A percentile compares a stretch with the other conserved stretches of the same genome.
phyloP scores from a whole-genome alignment of 805 yeast species.

The Yarrowia divulgata region DNA sequence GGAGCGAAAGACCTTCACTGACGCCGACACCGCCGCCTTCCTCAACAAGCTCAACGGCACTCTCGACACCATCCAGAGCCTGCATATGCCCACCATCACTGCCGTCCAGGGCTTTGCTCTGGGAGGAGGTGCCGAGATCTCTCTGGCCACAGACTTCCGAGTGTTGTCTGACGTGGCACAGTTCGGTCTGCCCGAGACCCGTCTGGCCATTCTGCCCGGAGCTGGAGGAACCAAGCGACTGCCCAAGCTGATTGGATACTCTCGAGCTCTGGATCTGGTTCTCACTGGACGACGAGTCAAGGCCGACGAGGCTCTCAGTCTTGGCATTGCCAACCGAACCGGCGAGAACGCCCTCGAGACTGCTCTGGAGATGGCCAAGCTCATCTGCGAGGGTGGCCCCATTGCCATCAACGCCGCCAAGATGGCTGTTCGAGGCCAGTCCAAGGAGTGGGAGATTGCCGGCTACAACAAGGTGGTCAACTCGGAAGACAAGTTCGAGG shows the following conservation, averaged over 20 bases:
- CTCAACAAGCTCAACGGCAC: slow-evolving; percentile 48
- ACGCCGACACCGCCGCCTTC: slow-evolving; percentile 47
- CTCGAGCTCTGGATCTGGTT: slow-evolving; percentile 58
- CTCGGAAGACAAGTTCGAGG: slow-evolving; percentile 52
- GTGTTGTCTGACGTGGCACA: slow-evolving; percentile 50
- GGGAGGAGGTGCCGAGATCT: slow-evolving; percentile 58
- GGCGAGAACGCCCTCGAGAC: slow-evolving; percentile 44
- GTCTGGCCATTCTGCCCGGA: slow-evolving; percentile 59
- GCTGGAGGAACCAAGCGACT: slow-evolving; percentile 64
- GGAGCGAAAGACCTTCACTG: slow-evolving; percentile 50
- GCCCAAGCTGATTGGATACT: slow-evolving; percentile 58
- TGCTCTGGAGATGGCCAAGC: slow-evolving; percentile 46
- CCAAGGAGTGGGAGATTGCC: slow-evolving; percentile 45
- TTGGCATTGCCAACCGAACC: slow-evolving; percentile 51
- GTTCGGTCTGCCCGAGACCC: slow-evolving; percentile 58
- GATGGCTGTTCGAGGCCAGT: slow-evolving; percentile 46
- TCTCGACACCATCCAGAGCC: slow-evolving; percentile 48
- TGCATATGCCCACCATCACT: slow-evolving; percentile 54
- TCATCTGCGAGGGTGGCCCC: slow-evolving; percentile 48
- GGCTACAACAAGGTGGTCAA: slow-evolving; percentile 46
- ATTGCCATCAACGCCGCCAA: slow-evolving; percentile 48
- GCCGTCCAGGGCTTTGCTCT: slow-evolving; percentile 56
- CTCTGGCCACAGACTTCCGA: slow-evolving; percentile 54
- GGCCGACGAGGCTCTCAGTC: slow-evolving; percentile 51
- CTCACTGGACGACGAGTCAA: slow-evolving; percentile 53